Percentiles rank a stretch among this genome's conserved stretches.
These are phyloP conservation scores for Alloteropsis angusta DNA, from an alignment of 202 grass and related monocot genomes.

Conservation along the genomic window DNA sequence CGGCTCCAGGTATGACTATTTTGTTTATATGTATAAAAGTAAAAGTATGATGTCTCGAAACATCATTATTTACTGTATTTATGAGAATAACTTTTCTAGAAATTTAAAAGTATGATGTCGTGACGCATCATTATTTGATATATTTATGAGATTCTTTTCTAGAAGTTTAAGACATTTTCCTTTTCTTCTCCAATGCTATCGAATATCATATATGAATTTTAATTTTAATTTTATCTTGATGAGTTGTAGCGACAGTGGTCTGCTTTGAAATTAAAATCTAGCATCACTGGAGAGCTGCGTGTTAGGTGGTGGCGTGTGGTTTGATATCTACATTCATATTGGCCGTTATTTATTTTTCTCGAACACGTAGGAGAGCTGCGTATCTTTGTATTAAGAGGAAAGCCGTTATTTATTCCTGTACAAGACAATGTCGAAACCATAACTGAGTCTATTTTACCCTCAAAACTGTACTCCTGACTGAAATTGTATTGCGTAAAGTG, in stretches of 20 bases:
- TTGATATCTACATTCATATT: background rate
- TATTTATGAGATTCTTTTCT: no score
- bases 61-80: background rate
- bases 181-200: background rate
- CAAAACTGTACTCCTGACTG: background rate
- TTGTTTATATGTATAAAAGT: background rate
- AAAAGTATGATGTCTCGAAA: background rate
- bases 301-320: background rate
- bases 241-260: background rate
- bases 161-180: background rate
- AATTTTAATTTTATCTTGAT: background rate
- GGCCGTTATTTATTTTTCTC: background rate
- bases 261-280: background rate
- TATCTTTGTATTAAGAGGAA: no score
- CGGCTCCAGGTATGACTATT: constrained; percentile 49
- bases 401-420: background rate
- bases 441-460: no score
- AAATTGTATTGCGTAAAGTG: background rate
- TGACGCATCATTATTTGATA: background rate
- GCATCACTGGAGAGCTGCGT: background rate
- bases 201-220: background rate
- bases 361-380: no score
- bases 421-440: no score
- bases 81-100: no score
- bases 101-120: background rate